These are phyloP conservation scores for Fonsecaea erecta DNA, from an alignment of 2,329 filamentous ascomycete genomes.

Conservation along the genomic window DNA sequence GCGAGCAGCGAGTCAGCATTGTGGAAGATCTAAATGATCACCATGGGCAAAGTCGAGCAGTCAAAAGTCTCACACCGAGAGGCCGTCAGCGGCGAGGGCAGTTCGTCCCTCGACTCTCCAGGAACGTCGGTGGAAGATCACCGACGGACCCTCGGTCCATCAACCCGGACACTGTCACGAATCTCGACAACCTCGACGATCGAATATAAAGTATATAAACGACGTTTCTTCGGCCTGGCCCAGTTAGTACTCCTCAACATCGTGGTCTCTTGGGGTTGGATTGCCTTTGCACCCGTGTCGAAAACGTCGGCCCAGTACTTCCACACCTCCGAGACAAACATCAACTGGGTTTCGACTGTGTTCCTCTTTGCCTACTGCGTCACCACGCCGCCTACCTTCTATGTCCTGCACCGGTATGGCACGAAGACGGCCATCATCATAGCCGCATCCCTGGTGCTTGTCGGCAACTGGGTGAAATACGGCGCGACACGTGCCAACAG, in stretches of 20 bases:
- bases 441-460: slow-evolving; percentile 72
- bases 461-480: slow-evolving; percentile 92
- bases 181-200: slow-evolving; percentile 29
- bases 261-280: slow-evolving; percentile 95
- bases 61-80: not conserved
- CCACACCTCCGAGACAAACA: slow-evolving; percentile 69
- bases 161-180: slow-evolving; percentile 29
- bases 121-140: slow-evolving; percentile 1
- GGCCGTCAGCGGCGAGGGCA: not conserved
- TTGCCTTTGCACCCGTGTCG: slow-evolving; percentile 86
- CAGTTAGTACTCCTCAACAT: slow-evolving; percentile 89
- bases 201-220: slow-evolving; percentile 70
- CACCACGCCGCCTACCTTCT: slow-evolving; percentile 75
- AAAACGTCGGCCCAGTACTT: slow-evolving; percentile 77
- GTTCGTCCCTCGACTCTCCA: slow-evolving; percentile 19
- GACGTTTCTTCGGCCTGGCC: slow-evolving; percentile 83
- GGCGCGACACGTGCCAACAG: slow-evolving; percentile 65
- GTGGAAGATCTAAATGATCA: not conserved
- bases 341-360: slow-evolving; percentile 91
- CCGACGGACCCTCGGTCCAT: not conserved
- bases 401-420: slow-evolving; percentile 74
- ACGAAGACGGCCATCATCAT: slow-evolving; percentile 73
- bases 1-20: not conserved
- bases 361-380: slow-evolving; percentile 85
- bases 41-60: slow-evolving; percentile 10